Evolutionary conservation across 2,329 filamentous ascomycete species (phyloP), one percentile per base, ranked within the genome.

Genomic region (Calonectria leucothoes): DNA sequence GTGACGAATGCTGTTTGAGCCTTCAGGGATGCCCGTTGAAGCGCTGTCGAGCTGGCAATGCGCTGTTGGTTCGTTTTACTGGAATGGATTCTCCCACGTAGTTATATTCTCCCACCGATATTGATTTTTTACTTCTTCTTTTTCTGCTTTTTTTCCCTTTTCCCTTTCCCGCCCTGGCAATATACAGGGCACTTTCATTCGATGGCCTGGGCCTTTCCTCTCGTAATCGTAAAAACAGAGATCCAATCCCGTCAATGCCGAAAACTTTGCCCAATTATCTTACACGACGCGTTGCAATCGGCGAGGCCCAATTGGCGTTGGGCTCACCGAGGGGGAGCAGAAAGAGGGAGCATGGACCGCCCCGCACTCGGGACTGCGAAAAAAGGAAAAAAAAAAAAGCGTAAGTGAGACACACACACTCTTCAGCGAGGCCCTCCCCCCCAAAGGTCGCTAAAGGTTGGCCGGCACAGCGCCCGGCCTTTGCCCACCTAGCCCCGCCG

Each of bases 241-340:
- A 29, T 49, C 55, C 64, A 64, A 71, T 72, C 64, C 55, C 29
- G 63, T 64, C 23, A 37, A 57, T 66, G 66, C 49, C 29, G 59
- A 55, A 42, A 20, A 45, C 37, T 61, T 25, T 42, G 67, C 73
- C 78, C 78, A 80, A 80, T 80, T 78, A 80, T 79, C 78, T 80
- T 80, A 80, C 78, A 80, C 75, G 76, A 69, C 59, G 66, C 31
- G 57, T 69, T 23, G 66, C 66, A 72, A 69, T 69, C 66, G 45
- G 49, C 70, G 59, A 64, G 51, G 66, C 70, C 70, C 70, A 69
- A 72, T 69, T 72, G 59, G 70, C 52, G 57, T 69, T 65, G 57
- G 52, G 55, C 64, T 63, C 29, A 55, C 25, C 42, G 42, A 45
- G 51, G 23, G 37, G n/a, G 33, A 63, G 45, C 17, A 11, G 20